Percentiles rank a stretch among this genome's conserved stretches.
phyloP scores from a whole-genome alignment of 2,329 filamentous ascomycete species.

The Aspergillus pseudonomiae region DNA sequence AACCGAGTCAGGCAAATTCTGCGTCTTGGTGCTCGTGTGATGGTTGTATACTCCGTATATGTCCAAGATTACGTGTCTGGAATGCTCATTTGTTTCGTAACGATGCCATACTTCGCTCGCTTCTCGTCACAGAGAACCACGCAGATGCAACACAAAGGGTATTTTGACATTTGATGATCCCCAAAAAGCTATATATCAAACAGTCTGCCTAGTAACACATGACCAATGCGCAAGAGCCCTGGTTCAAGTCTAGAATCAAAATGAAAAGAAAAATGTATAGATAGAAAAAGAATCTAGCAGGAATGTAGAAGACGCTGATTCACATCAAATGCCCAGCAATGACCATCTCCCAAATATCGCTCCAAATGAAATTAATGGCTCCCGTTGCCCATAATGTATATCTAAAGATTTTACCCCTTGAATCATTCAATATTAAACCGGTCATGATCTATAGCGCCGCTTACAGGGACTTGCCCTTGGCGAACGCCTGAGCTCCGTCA shows the following conservation, averaged over 20 bases:
- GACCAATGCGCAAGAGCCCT: not conserved
- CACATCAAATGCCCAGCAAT: slow-evolving; percentile 34
- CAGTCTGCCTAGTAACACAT: not conserved
- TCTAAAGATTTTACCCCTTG: slow-evolving; percentile 24
- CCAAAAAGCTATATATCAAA: slow-evolving; percentile 3
- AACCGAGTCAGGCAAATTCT: not conserved
- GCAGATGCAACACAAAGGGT: not conserved
- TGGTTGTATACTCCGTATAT: not conserved
- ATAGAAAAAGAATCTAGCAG: slow-evolving; percentile 13
- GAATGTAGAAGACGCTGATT: slow-evolving; percentile 14
- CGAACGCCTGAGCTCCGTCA: slow-evolving; percentile 63
- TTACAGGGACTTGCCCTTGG: slow-evolving; percentile 47
- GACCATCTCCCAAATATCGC: slow-evolving; percentile 36
- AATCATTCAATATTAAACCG: slow-evolving; percentile 25
- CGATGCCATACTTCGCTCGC: not conserved
- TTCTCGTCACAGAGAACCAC: not conserved
- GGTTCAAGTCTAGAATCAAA: slow-evolving; percentile 8
- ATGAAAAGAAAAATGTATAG: slow-evolving; percentile 5
- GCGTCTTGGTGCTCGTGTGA: not conserved
- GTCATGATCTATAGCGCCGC: slow-evolving; percentile 23
- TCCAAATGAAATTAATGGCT: slow-evolving; percentile 28
- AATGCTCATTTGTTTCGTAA: not conserved
- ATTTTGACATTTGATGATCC: not conserved
- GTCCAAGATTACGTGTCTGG: not conserved
- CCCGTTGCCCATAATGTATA: slow-evolving; percentile 22